Evolutionary conservation across 1,284 basidiomycete genomes (phyloP), one percentile per base, ranked within the genome.

Genomic region (Ustilago esculenta): DNA sequence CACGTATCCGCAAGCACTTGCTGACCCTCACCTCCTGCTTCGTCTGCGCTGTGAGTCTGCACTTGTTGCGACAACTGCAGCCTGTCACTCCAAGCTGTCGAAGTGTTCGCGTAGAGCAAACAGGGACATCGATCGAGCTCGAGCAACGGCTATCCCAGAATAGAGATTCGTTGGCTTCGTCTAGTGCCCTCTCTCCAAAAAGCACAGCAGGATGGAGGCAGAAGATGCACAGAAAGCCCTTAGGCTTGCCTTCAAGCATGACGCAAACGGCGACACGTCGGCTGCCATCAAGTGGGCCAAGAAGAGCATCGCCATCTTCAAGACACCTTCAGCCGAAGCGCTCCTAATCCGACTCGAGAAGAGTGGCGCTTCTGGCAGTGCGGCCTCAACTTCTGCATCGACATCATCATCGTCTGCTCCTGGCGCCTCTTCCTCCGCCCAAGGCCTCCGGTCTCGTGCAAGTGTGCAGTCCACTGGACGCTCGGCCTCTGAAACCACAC

Each of bases 251-350:
- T 72, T 72, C 41, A 81, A 81, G 55, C 72, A 81, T 49, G 71
- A 76, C 25, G 46, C 44, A 30, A 58, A 64, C 29, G 79, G 77
- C 6, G 75, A 81, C 46, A 73, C 67, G n/a, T 70, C 67, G 12
- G 58, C 63, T 4, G 93, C 95, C 1, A 87, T 90, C 76, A 92
- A 92, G 81, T 95, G 97, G 85, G 90, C 90, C 67, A 88, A 90
- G 83, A 98, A 98, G 84, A 92, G 90, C 14, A 87, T 94, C 56
- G 85, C 89, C 21, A 87, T 98, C 53, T 92, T 90, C 83, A 85
- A 89, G 49, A 95, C 93, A 1, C 85, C 89, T 5, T 90, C 93
- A 80, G 95, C 90, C 6, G 81, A 85, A 45, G 87, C 86, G 61
- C 84, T 94, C 14, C 85, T 93, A 23, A 85, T 86, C 20, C 82